Evolutionary conservation across 176 grass and related monocot species (phyloP), one percentile per base, ranked within the genome.

Genomic region (Echinochloa phyllopogon): DNA sequence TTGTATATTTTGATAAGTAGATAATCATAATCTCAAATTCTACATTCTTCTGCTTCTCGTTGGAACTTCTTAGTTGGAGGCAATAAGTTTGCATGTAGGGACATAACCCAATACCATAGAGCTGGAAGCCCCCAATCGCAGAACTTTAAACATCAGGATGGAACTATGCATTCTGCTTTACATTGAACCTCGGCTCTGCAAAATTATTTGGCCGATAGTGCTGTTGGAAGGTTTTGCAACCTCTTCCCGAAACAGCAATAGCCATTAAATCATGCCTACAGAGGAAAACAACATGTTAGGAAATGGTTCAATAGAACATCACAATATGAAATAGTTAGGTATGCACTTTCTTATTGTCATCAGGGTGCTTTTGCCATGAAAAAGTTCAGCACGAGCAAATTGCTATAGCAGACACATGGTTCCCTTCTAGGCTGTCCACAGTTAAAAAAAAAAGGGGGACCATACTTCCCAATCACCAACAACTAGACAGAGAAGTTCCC

Each of bases 241-340:
- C n/a, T 42, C 39, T 74, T 68, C 67, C 43, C 1, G 29, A 59
- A 29, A 83, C 50, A 74, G 36, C 67, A 79, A 52, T 0, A 69
- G 43, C 41, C 44, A 64, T 18, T 77, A 42, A 42, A 83, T 39
- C 3, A 42, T 77, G 57, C 79, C 80, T 90, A 79, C 67, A 79
- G 9, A 68, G 29, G 2, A 69, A 84, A 61, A 37, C 12, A 74
- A 48, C n/a, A 23, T 51, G 40, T 48, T 49, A 78, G 42, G 3
- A 81, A 24, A 24, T 75, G n/a, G 64, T 65, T n/a, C 8, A 10
- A 53, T 67, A 24, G 65, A 86, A 40, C 3, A 1, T 69, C 47
- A 53, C 27, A 36, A 59, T 11, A 59, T 24, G n/a, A 21, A 59
- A 15, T 8, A 23, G 51, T 38, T 76, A 75, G 37, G 38, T 63